A percentile compares a stretch with the other conserved stretches of the same genome.
These are phyloP conservation scores for Plantago ovata DNA, from an alignment of 257 asterid species.

Conservation along the genomic window DNA sequence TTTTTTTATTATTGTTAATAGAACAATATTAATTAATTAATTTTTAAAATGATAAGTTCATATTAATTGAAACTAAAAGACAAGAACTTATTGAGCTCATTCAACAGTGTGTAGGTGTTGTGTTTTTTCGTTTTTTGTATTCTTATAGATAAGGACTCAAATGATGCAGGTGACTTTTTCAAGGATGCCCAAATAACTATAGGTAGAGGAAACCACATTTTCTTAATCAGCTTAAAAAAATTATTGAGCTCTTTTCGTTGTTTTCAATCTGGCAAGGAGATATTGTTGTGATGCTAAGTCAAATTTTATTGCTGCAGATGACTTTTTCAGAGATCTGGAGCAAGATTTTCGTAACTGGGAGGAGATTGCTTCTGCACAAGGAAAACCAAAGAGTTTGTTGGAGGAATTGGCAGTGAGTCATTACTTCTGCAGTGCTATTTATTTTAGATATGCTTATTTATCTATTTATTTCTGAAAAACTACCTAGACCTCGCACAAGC, in stretches of 20 bases:
- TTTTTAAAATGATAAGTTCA: no score
- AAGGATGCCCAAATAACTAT: constrained; percentile 85
- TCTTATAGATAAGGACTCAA: constrained; percentile 54
- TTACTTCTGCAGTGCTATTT: constrained; percentile 8
- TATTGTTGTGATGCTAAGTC: constrained; percentile 24
- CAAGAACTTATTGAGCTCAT: constrained; percentile 14
- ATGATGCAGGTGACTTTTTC: constrained; percentile 87
- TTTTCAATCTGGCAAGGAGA: constrained; percentile 9
- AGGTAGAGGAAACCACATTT: constrained; percentile 53
- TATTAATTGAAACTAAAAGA: background rate
- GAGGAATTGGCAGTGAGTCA: constrained; percentile 78
- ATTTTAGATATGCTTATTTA: constrained; percentile 3
- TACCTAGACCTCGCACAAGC: no score
- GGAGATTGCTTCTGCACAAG: constrained; percentile 54
- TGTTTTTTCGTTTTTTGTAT: constrained; percentile 20
- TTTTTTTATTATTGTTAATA: background rate
- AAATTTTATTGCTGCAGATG: constrained; percentile 46
- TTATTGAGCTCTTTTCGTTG: constrained; percentile 13
- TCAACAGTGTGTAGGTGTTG: constrained; percentile 6
- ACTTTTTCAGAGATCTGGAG: constrained; percentile 89
- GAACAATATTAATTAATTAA: no score
- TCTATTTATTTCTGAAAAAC: no score
- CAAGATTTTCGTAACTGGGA: constrained; percentile 94
- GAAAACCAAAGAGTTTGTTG: constrained; percentile 90
- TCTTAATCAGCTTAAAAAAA: constrained; percentile 25